A percentile compares a stretch with the other conserved stretches of the same genome.
Conservation (phyloP, 2,329 filamentous ascomycete species). For the Penicillium janthinellum region DNA sequence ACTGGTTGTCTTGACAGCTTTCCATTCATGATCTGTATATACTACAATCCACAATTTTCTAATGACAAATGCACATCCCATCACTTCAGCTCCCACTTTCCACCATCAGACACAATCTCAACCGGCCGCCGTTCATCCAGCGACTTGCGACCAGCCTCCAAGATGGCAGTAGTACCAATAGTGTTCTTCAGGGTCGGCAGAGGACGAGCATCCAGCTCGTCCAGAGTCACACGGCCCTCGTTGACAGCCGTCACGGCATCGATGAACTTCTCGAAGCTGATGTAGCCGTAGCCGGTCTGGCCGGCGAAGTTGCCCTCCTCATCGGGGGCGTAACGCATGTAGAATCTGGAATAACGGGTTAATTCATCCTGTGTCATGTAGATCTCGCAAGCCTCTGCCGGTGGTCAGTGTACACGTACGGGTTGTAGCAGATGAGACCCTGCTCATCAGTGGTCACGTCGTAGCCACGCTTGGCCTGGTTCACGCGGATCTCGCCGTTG, state of each 20-base stretch:
- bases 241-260: slow-evolving; percentile 81
- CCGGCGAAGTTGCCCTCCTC: slow-evolving; percentile 94
- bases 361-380: background rate
- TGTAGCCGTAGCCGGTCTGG: slow-evolving; percentile 88
- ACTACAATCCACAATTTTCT: background rate
- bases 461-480: slow-evolving; percentile 93
- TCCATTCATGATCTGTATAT: background rate
- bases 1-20: background rate
- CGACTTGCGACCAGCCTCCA: slow-evolving; percentile 81
- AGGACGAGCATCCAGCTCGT: slow-evolving; percentile 76
- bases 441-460: slow-evolving; percentile 83
- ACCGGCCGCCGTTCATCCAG: slow-evolving; percentile 81
- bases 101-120: slow-evolving; percentile 59
- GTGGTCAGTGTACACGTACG: slow-evolving; percentile 49
- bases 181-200: slow-evolving; percentile 87
- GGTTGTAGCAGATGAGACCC: slow-evolving; percentile 82
- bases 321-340: slow-evolving; percentile 92
- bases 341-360: slow-evolving; percentile 58
- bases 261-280: slow-evolving; percentile 94
- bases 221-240: slow-evolving; percentile 69
- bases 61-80: background rate
- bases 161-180: slow-evolving; percentile 85
- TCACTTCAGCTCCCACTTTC: slow-evolving; percentile 66
- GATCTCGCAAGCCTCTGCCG: no score
- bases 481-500: slow-evolving; percentile 81